These are phyloP conservation scores for Closterium sp. DNA, from an alignment of 139 green algal genomes.

Conservation along the genomic window DNA sequence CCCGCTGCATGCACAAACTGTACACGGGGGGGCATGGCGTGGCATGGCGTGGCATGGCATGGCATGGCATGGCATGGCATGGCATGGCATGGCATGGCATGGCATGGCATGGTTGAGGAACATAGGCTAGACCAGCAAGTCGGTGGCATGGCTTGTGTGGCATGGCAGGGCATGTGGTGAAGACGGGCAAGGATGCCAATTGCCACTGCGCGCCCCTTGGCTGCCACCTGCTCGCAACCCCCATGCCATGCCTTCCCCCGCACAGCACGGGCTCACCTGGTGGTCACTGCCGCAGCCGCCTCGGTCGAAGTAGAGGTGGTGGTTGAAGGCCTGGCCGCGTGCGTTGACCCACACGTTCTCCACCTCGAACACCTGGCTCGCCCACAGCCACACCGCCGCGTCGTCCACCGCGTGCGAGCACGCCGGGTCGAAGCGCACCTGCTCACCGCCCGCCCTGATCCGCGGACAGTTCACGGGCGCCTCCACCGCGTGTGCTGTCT, in stretches of 20 bases:
- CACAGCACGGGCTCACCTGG: not conserved
- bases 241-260: too few species aligned
- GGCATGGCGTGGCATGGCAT: too few species aligned
- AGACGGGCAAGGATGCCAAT: too few species aligned
- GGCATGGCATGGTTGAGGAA: too few species aligned
- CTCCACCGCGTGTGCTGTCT: not conserved
- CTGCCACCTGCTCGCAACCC: too few species aligned
- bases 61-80: too few species aligned
- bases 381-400: not conserved
- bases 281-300: not conserved
- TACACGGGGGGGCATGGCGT: too few species aligned
- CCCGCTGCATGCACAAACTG: slow-evolving; percentile 3
- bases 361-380: not conserved
- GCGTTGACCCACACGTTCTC: slow-evolving; percentile 8
- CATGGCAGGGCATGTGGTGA: too few species aligned
- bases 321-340: slow-evolving; percentile 12
- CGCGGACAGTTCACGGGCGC: not conserved
- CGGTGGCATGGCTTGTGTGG: too few species aligned
- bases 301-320: not conserved
- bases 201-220: too few species aligned
- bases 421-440: not conserved
- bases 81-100: too few species aligned
- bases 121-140: too few species aligned
- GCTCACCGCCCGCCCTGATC: not conserved
- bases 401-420: not conserved